Conservation (phyloP, 169 alveolate genomes). For the Babesia ovis region DNA sequence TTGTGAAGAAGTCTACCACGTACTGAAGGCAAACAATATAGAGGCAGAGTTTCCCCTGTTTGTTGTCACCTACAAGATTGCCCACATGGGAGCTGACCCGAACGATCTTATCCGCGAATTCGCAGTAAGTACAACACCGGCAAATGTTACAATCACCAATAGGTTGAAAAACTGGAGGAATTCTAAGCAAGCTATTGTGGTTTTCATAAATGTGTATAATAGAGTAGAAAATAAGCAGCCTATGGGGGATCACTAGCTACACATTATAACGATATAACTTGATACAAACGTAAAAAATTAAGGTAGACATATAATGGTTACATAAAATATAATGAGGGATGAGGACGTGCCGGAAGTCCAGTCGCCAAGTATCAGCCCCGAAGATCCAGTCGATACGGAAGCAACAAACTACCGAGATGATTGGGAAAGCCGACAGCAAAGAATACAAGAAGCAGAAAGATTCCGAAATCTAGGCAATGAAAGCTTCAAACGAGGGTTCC, state of each 20-base stretch:
- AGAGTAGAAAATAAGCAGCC: background rate
- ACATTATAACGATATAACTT: background rate
- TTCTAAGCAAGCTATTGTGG: too few species aligned
- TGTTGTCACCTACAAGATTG: conserved; percentile 50
- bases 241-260: background rate
- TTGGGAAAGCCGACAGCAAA: conserved; percentile 28
- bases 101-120: conserved; percentile 38
- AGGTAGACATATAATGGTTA: background rate
- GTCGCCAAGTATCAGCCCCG: background rate
- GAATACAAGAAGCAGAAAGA: conserved; percentile 72
- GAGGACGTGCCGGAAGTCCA: background rate
- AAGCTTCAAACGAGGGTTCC: conserved; percentile 81
- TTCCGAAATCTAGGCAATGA: conserved; percentile 77
- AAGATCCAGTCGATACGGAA: background rate
- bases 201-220: too few species aligned
- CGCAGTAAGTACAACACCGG: conserved; percentile 28
- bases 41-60: conserved; percentile 59
- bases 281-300: background rate
- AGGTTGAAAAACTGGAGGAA: too few species aligned
- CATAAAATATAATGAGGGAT: background rate
- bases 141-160: too few species aligned
- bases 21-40: conserved; percentile 26
- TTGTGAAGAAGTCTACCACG: conserved; percentile 47
- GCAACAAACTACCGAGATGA: background rate
- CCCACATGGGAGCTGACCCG: conserved; percentile 51